Evolutionary conservation across 768 basidiomycete genomes (phyloP).

Genomic region (Russula dissimulans): DNA sequence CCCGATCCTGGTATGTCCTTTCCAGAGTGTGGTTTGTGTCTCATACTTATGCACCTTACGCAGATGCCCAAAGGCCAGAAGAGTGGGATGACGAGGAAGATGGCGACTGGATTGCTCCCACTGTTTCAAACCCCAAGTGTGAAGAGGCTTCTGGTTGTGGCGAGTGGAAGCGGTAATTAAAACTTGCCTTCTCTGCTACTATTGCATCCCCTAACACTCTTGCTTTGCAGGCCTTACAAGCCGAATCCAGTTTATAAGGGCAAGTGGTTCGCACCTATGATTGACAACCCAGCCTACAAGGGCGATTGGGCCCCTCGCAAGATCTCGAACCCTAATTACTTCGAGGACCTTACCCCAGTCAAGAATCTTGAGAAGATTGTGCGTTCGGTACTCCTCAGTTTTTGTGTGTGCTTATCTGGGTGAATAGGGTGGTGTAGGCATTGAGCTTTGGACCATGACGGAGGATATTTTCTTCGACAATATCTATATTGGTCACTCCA

Average conservation of each 20-base stretch:
- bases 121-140: constrained; percentile 85
- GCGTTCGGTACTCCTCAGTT: constrained; percentile 22
- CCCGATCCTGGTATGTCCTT: constrained; percentile 69
- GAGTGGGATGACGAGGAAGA: constrained; percentile 99
- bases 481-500: constrained; percentile 88
- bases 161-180: constrained; percentile 70
- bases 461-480: constrained; percentile 90
- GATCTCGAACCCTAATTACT: constrained; percentile 87
- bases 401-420: constrained; percentile 1
- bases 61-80: constrained; percentile 88
- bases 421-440: constrained; percentile 79
- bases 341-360: constrained; percentile 77
- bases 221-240: constrained; percentile 56
- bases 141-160: constrained; percentile 88
- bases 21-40: not conserved
- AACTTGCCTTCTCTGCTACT: not conserved
- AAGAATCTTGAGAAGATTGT: constrained; percentile 83
- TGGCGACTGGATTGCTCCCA: constrained; percentile 94
- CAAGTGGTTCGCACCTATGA: constrained; percentile 91
- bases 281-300: constrained; percentile 97
- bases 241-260: constrained; percentile 95
- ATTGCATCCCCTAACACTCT: not conserved
- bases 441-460: constrained; percentile 99
- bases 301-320: constrained; percentile 88
- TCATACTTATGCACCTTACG: not conserved